A percentile compares a stretch with the other conserved stretches of the same genome.
phyloP scores from a whole-genome alignment of 139 green algal genomes.

The Micromonas pusilla region DNA sequence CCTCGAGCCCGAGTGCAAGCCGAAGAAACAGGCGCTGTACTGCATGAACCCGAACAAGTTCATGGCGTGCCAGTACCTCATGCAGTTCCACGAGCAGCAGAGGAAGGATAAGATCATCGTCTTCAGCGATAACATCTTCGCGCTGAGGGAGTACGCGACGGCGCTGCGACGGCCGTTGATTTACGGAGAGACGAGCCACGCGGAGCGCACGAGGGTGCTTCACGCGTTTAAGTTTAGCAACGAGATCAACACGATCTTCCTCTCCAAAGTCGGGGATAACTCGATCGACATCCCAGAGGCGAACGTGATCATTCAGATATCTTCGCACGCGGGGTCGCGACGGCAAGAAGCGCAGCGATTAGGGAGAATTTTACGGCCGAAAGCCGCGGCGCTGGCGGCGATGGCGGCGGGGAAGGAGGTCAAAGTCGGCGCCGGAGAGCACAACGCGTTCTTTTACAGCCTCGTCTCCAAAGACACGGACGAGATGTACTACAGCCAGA shows the following conservation, averaged over 20 bases:
- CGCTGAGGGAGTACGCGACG: conserved; percentile 84
- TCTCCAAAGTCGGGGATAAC: conserved; percentile 99
- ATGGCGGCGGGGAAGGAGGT: conserved; percentile 1
- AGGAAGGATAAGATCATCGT: conserved; percentile 88
- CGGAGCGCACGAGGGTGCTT: conserved; percentile 86
- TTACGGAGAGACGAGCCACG: conserved; percentile 76
- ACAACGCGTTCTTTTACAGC: conserved; percentile 99
- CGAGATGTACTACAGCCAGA: conserved; percentile 96
- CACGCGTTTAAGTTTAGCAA: conserved; percentile 86
- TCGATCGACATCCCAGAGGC: conserved; percentile 98
- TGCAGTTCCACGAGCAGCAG: conserved; percentile 85
- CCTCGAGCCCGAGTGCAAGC: conserved; percentile 60
- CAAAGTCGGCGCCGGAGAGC: conserved; percentile 54
- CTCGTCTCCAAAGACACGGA: conserved; percentile 91
- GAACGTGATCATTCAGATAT: conserved; percentile 99
- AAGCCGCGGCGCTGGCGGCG: conserved; percentile 43
- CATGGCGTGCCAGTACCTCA: conserved; percentile 87
- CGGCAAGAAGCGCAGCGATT: conserved; percentile 94
- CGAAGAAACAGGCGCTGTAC: conserved; percentile 73
- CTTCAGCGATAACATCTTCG: conserved; percentile 97
- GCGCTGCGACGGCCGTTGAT: conserved; percentile 83
- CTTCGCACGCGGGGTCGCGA: conserved; percentile 79
- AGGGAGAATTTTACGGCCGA: conserved; percentile 91
- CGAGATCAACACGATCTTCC: conserved; percentile 94
- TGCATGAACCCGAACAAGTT: conserved; percentile 99